These are phyloP conservation scores for Albatrellus ellisii DNA, from an alignment of 768 basidiomycete genomes.

Conservation along the genomic window DNA sequence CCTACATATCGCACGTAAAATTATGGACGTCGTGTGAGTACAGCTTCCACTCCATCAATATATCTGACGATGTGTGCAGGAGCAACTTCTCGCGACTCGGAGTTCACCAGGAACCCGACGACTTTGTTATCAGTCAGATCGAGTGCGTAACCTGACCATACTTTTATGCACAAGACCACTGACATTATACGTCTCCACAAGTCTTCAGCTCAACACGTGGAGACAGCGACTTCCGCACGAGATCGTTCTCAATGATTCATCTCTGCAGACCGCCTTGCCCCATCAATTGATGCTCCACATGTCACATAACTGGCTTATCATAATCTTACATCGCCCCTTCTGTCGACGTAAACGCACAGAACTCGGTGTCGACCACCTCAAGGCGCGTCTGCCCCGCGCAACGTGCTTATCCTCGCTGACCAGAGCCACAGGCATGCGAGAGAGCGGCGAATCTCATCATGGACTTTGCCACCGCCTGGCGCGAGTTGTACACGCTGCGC, in stretches of 20 bases:
- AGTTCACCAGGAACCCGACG: constrained; percentile 5
- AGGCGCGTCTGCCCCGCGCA: constrained; percentile 1
- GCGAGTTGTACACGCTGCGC: constrained; percentile 7
- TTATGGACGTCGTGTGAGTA: constrained; percentile 11
- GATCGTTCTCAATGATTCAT: constrained; percentile 10
- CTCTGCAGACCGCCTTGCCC: constrained; percentile 5
- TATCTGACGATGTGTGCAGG: constrained; percentile 4
- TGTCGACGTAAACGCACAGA: constrained; percentile 8
- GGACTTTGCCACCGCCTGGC: constrained; percentile 11
- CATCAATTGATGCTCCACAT: constrained; percentile 13
- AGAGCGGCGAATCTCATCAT: constrained; percentile 11
- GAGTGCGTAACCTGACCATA: constrained; percentile 5
- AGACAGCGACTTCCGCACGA: constrained; percentile 10
- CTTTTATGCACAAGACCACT: not conserved
- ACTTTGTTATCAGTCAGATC: constrained; percentile 11
- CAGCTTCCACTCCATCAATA: no score
- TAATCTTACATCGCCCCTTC: constrained; percentile 13
- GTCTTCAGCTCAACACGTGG: constrained; percentile 13
- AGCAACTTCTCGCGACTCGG: constrained; percentile 11
- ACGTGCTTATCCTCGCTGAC: not conserved
- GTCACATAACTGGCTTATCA: constrained; percentile 11
- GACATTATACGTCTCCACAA: not conserved
- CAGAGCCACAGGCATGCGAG: constrained; percentile 8
- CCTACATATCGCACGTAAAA: constrained; percentile 11
- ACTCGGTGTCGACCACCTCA: constrained; percentile 8